A percentile compares a stretch with the other conserved stretches of the same genome.
Evolutionary conservation across 805 yeast genomes (phyloP).

Genomic region (Kuraishia capsulata): DNA sequence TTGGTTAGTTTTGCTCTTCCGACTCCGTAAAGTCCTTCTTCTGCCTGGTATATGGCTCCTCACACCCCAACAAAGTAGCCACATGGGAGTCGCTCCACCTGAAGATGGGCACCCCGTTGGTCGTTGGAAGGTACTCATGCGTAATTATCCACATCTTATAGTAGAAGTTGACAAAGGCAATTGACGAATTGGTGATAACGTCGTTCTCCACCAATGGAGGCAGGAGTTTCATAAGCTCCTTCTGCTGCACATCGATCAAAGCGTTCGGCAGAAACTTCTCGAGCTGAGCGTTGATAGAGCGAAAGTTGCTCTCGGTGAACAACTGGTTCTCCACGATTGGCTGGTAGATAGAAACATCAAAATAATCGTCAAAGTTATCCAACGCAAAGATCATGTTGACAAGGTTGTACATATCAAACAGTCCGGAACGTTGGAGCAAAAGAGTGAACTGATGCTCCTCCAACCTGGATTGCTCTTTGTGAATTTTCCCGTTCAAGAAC

Average conservation of each 20-base stretch:
- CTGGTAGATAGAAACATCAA: conserved; percentile 54
- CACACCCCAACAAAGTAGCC: conserved; percentile 67
- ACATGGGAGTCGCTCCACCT: conserved; percentile 53
- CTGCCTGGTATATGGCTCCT: conserved; percentile 22
- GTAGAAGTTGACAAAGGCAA: conserved; percentile 40
- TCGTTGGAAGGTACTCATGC: conserved; percentile 23
- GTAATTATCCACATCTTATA: conserved; percentile 27
- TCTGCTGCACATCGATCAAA: conserved; percentile 48
- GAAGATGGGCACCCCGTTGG: conserved; percentile 22
- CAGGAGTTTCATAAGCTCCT: conserved; percentile 44
- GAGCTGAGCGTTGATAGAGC: conserved; percentile 32
- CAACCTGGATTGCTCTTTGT: conserved; percentile 27
- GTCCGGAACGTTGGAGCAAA: conserved; percentile 41
- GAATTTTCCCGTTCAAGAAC: conserved; percentile 25
- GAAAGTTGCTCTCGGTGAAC: conserved; percentile 35
- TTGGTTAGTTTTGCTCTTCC: no score
- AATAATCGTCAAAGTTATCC: conserved; percentile 37
- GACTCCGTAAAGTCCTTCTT: conserved; percentile 5
- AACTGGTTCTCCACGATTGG: conserved; percentile 56
- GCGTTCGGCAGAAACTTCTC: conserved; percentile 51
- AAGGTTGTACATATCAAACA: conserved; percentile 52
- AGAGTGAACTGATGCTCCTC: conserved; percentile 34
- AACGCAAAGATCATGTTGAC: conserved; percentile 67
- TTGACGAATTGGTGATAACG: conserved; percentile 39
- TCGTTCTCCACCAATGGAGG: conserved; percentile 56